These are phyloP conservation scores for Prunus yedoensis DNA, from an alignment of 331 rosid genomes.

Conservation along the genomic window DNA sequence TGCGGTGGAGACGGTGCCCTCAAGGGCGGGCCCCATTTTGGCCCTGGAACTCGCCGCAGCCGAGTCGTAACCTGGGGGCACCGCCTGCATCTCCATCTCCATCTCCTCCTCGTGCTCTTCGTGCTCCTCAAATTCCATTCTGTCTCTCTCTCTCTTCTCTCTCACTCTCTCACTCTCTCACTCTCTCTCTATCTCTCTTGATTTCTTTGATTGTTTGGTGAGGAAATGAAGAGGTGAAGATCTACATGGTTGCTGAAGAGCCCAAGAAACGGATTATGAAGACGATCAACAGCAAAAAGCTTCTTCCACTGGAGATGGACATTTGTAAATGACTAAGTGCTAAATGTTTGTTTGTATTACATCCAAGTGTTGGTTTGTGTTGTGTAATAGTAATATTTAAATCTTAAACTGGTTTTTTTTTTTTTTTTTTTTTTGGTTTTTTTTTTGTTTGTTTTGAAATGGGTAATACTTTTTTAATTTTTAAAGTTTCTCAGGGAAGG, in stretches of 20 bases:
- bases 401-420: background rate
- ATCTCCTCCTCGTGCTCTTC: slow-evolving; percentile 59
- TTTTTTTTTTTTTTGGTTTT: background rate
- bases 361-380: slow-evolving; percentile 11
- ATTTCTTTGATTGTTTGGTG: background rate
- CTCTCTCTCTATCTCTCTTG: background rate
- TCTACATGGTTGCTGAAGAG: slow-evolving; percentile 10
- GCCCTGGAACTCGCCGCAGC: slow-evolving; percentile 18
- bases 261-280: background rate
- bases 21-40: slow-evolving; percentile 20
- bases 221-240: background rate
- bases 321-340: background rate
- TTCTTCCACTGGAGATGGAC: slow-evolving; percentile 17
- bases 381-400: background rate
- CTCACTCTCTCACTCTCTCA: slow-evolving; percentile 7
- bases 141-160: background rate
- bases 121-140: slow-evolving; percentile 77
- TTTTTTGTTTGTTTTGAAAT: background rate
- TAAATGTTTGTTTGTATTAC: slow-evolving; percentile 14
- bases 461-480: background rate
- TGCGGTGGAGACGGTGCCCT: background rate
- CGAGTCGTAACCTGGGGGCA: slow-evolving; percentile 24
- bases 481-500: background rate
- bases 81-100: slow-evolving; percentile 45
- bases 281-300: slow-evolving; percentile 4